Conservation (phyloP, 108 stramenopile species). For the Cyclostephanos tholiformis region DNA sequence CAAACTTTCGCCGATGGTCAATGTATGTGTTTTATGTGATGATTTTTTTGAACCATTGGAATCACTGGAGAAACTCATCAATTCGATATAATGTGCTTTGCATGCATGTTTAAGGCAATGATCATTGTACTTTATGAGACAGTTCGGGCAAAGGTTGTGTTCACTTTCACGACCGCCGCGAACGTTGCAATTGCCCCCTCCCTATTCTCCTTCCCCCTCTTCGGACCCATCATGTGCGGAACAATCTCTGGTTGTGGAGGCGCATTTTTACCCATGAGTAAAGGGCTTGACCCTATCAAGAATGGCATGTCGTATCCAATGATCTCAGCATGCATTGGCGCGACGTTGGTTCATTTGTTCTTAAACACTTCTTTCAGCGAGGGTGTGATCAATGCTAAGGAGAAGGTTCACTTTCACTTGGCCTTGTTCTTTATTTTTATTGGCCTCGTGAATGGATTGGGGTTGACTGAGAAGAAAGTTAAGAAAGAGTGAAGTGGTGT, state of each 20-base stretch:
- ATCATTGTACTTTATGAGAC: slow-evolving; percentile 72
- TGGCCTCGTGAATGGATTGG: slow-evolving; percentile 47
- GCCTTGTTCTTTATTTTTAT: slow-evolving; percentile 76
- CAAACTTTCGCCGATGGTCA: slow-evolving; percentile 54
- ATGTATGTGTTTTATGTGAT: slow-evolving; percentile 38
- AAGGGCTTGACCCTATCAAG: slow-evolving; percentile 85
- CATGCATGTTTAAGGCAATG: slow-evolving; percentile 33
- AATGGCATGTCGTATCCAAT: slow-evolving; percentile 77
- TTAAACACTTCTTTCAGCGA: slow-evolving; percentile 64
- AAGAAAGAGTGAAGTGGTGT: slow-evolving; percentile 36
- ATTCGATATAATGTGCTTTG: not conserved
- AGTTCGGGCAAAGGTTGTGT: slow-evolving; percentile 75
- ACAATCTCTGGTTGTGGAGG: slow-evolving; percentile 88
- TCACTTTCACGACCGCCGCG: slow-evolving; percentile 68
- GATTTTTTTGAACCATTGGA: not conserved
- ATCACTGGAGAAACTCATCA: not conserved
- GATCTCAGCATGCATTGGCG: slow-evolving; percentile 73
- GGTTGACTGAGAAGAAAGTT: slow-evolving; percentile 29
- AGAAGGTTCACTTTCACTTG: slow-evolving; percentile 75
- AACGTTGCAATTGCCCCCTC: slow-evolving; percentile 68
- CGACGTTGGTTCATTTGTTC: slow-evolving; percentile 80
- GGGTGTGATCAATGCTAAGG: slow-evolving; percentile 60
- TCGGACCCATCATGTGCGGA: slow-evolving; percentile 92
- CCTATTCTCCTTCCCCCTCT: slow-evolving; percentile 76
- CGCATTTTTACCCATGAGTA: slow-evolving; percentile 84